Conservation (phyloP, 768 basidiomycete species). For the Termitomyces sp. region DNA sequence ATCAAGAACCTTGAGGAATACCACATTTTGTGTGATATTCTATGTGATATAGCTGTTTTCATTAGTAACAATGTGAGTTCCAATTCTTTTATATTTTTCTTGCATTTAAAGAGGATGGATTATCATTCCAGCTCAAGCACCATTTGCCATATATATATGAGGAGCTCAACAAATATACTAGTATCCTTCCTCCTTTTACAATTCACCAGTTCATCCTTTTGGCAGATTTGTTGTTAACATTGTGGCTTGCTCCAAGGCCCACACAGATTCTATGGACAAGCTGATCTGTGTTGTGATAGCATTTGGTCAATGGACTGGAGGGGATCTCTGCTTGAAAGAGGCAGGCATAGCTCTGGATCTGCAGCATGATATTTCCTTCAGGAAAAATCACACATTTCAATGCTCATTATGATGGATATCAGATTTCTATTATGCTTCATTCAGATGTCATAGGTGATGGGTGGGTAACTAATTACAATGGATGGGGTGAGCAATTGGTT, state of each 20-base stretch:
- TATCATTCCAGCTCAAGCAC: background rate
- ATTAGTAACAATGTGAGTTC: too few relatives aligned
- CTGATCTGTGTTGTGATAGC: background rate
- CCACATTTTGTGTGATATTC: too few relatives aligned
- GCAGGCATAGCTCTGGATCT: background rate
- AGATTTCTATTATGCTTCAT: background rate
- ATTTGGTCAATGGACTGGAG: background rate
- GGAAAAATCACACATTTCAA: background rate
- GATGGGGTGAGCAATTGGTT: too few relatives aligned
- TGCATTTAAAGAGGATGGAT: too few relatives aligned
- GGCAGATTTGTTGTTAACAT: background rate
- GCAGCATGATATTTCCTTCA: background rate
- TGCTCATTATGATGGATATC: background rate
- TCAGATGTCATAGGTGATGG: background rate
- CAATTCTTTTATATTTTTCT: too few relatives aligned
- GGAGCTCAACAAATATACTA: background rate
- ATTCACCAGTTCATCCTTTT: background rate
- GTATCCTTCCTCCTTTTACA: background rate
- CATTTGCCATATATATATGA: background rate
- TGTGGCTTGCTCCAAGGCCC: background rate
- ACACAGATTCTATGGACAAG: background rate
- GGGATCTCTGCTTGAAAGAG: background rate
- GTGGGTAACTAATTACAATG: background rate
- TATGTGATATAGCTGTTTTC: too few relatives aligned
- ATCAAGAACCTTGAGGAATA: conserved; percentile 5